These are phyloP conservation scores for Paxillus rubicundulus DNA, from an alignment of 768 basidiomycete species.

Conservation along the genomic window DNA sequence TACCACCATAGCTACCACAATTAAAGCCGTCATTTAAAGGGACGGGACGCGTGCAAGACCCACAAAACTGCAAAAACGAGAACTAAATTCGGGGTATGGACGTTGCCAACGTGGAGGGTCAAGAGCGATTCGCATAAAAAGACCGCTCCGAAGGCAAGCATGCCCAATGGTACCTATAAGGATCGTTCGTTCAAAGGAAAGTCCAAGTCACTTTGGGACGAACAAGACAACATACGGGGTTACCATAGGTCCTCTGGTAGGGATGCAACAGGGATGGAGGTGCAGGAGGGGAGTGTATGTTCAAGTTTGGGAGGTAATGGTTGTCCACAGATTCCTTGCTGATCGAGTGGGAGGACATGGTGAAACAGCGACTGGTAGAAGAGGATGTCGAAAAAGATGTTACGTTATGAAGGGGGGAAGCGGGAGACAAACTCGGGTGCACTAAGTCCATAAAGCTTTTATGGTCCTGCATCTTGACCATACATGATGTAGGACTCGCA, in stretches of 20 bases:
- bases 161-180: conserved; percentile 25
- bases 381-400: not conserved
- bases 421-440: not conserved
- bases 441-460: conserved; percentile 10
- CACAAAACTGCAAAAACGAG: conserved; percentile 30
- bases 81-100: conserved; percentile 24
- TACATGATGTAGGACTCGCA: not conserved
- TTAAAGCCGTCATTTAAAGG: not conserved
- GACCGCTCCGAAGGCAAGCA: conserved; percentile 29
- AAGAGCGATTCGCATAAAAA: conserved; percentile 29
- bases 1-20: conserved; percentile 27
- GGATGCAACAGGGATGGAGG: conserved; percentile 22
- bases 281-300: conserved; percentile 14
- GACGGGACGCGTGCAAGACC: not conserved
- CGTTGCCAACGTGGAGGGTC: conserved; percentile 19
- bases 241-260: conserved; percentile 26
- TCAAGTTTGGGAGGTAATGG: conserved; percentile 28
- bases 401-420: not conserved
- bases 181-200: not conserved
- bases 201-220: not conserved
- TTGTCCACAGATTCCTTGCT: conserved; percentile 24
- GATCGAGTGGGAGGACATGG: conserved; percentile 21
- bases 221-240: conserved; percentile 15
- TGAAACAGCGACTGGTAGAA: not conserved
- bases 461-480: conserved; percentile 8